Evolutionary conservation across 768 basidiomycete species (phyloP).

Genomic region (Kwoniella shandongensis): DNA sequence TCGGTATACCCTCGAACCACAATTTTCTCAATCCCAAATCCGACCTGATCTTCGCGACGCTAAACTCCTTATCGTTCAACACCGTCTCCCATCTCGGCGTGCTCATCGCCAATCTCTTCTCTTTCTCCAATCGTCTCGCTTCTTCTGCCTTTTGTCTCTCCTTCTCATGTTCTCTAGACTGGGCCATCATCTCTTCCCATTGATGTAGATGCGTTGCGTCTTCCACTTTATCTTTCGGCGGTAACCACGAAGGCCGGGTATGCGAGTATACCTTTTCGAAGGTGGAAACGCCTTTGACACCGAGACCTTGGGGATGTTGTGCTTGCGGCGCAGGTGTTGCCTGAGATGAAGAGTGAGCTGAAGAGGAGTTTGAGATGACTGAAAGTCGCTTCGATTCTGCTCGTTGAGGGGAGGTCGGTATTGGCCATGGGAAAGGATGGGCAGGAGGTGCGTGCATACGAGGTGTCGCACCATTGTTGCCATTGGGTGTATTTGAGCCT

Average conservation of each 20-base stretch:
- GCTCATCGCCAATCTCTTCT: conserved; percentile 34
- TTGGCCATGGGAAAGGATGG: conserved; percentile 43
- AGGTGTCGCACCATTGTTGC: conserved; percentile 10
- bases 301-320: conserved; percentile 19
- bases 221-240: conserved; percentile 48
- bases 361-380: conserved; percentile 15
- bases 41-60: conserved; percentile 24
- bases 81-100: conserved; percentile 46
- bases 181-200: conserved; percentile 52
- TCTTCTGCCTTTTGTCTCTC: conserved; percentile 27
- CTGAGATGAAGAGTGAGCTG: neutral
- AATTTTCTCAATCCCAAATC: conserved; percentile 37
- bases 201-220: conserved; percentile 48
- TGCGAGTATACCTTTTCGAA: conserved; percentile 46
- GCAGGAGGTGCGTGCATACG: conserved; percentile 42
- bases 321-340: neutral
- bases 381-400: conserved; percentile 24
- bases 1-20: conserved; percentile 50
- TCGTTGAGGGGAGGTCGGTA: conserved; percentile 19
- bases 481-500: conserved; percentile 1
- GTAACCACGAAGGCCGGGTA: conserved; percentile 47
- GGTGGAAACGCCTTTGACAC: conserved; percentile 30
- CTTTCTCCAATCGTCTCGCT: conserved; percentile 32
- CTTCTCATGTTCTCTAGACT: conserved; percentile 38
- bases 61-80: conserved; percentile 34